phyloP scores from a whole-genome alignment of 768 basidiomycete species.

The Boletus rex-veris region DNA sequence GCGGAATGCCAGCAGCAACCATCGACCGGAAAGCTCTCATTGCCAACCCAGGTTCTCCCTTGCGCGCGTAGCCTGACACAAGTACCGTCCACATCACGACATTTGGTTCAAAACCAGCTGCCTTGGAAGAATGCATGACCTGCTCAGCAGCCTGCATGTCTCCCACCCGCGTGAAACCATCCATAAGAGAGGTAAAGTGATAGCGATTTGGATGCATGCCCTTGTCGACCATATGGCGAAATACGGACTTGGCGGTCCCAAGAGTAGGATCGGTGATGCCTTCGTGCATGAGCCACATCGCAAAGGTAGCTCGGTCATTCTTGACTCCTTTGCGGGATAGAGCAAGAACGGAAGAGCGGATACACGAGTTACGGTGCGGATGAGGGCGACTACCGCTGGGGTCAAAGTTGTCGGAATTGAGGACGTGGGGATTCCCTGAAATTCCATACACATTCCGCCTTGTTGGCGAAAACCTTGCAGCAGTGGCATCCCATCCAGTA shows the following conservation, averaged over 20 bases:
- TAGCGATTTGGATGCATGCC: conserved; percentile 71
- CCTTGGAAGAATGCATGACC: conserved; percentile 50
- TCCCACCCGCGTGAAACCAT: conserved; percentile 62
- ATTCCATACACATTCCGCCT: conserved; percentile 17
- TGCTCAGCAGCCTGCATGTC: conserved; percentile 54
- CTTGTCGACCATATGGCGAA: conserved; percentile 56
- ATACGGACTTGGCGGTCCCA: conserved; percentile 48
- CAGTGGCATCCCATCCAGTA: conserved; percentile 45
- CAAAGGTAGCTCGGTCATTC: conserved; percentile 55
- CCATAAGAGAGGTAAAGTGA: conserved; percentile 74
- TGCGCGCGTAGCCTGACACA: conserved; percentile 66
- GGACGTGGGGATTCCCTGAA: conserved; percentile 11
- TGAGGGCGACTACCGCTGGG: conserved; percentile 44
- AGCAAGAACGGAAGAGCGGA: conserved; percentile 44
- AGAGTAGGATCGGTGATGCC: conserved; percentile 50
- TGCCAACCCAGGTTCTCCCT: conserved; percentile 51
- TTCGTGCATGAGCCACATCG: conserved; percentile 62
- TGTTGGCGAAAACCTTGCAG: conserved; percentile 37
- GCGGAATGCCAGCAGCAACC: conserved; percentile 55
- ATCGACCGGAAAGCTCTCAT: conserved; percentile 57
- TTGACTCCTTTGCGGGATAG: conserved; percentile 46
- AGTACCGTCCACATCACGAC: conserved; percentile 75
- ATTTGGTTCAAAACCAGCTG: conserved; percentile 52
- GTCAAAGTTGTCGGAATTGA: conserved; percentile 38
- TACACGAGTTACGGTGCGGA: conserved; percentile 29